A percentile compares a stretch with the other conserved stretches of the same genome.
Evolutionary conservation across 1,139 yeast species (phyloP).

Genomic region (Kluyveromyces sp.): DNA sequence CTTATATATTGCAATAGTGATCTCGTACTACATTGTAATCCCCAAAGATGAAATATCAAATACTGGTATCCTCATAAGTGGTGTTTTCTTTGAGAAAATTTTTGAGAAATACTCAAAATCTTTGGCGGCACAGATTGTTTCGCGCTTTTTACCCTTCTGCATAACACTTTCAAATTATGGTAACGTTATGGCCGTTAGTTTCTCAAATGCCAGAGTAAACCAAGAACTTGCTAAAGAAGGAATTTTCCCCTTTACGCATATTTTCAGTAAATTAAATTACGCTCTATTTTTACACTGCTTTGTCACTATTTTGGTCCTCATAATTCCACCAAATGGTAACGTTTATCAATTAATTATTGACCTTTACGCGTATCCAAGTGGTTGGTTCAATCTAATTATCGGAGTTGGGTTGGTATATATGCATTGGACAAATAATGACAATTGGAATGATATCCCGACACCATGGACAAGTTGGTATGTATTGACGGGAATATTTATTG

Average conservation of each 20-base stretch:
- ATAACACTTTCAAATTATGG: conserved; percentile 34
- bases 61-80: conserved; percentile 51
- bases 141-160: conserved; percentile 4
- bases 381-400: conserved; percentile 55
- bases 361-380: conserved; percentile 59
- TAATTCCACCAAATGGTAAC: conserved; percentile 59
- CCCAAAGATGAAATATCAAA: conserved; percentile 45
- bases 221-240: conserved; percentile 63
- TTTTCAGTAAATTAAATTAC: conserved; percentile 36
- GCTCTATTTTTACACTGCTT: conserved; percentile 38
- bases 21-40: conserved; percentile 49
- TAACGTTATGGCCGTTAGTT: conserved; percentile 61
- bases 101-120: conserved; percentile 45
- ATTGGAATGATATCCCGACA: conserved; percentile 51
- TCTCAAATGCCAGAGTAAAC: conserved; percentile 58
- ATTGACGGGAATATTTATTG: conserved; percentile 51
- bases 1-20: conserved; percentile 46
- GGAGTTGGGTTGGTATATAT: conserved; percentile 57
- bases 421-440: conserved; percentile 40
- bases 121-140: conserved; percentile 11
- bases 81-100: conserved; percentile 48
- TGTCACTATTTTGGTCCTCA: conserved; percentile 38
- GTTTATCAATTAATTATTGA: conserved; percentile 62
- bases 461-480: conserved; percentile 53
- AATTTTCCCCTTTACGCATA: conserved; percentile 45